Evolutionary conservation across 2,329 filamentous ascomycete genomes (phyloP).

Genomic region (Clarireedia homoeocarpa): DNA sequence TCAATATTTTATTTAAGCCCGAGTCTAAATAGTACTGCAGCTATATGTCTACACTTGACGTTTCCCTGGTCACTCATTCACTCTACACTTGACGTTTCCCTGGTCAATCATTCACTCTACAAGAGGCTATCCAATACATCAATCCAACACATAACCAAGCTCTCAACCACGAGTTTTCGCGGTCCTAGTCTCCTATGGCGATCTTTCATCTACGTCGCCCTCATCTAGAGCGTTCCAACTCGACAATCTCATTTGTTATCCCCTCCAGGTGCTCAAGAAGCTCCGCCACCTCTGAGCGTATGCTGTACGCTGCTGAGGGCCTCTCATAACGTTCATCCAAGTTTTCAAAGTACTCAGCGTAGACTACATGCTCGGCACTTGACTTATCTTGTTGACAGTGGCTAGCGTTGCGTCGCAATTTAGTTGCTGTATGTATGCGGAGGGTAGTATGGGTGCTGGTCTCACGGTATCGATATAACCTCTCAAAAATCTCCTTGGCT

Average conservation of each 20-base stretch:
- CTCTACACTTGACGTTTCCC: no score
- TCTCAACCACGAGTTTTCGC: no score
- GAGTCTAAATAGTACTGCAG: no score
- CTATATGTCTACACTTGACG: no score
- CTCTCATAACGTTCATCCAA: not conserved
- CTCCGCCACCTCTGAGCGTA: not conserved
- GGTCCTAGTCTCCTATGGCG: no score
- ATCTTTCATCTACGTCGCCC: not conserved
- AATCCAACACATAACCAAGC: no score
- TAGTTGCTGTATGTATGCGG: not conserved
- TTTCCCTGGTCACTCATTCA: no score
- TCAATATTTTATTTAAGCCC: no score
- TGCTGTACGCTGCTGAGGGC: not conserved
- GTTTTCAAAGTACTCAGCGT: not conserved
- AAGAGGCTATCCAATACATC: no score
- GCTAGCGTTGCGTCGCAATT: not conserved
- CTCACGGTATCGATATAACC: not conserved
- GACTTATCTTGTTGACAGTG: not conserved
- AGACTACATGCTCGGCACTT: not conserved
- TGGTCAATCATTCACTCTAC: no score
- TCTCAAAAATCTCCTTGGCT: not conserved
- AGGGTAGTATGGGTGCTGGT: not conserved
- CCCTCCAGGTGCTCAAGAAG: not conserved
- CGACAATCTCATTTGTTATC: not conserved
- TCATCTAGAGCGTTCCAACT: not conserved